Base-by-base conservation (phyloP, 352 stramenopile genomes). In the Pythium biforme region DNA sequence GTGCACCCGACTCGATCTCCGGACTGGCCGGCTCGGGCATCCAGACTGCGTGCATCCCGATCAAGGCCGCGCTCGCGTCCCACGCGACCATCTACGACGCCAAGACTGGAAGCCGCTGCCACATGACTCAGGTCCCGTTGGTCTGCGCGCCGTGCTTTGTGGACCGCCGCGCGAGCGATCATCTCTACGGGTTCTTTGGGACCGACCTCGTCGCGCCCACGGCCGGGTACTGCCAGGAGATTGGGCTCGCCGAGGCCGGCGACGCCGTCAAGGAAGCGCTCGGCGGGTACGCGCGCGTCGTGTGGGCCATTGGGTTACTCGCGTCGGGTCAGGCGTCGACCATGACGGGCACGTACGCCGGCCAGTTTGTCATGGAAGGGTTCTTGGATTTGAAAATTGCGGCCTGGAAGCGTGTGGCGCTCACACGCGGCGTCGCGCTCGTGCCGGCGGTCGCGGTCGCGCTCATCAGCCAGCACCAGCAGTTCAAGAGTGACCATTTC, bases 311-410 rank as follows among this genome's bases (percentile, higher is more conserved):
- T 25, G 96, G 95, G 1, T 72, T 99, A n/a, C 72, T 99, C 27
- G 96, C 96, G 4, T 91, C 96, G 11, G 96, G 96, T 23, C 96
- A 99, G 66, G 95, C 81, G 65, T 94, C 86, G 31, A 98, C 95
- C 22, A 98, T 99, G 87, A 98, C 96, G 4, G 96, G 95, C 26
- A 99, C 96, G 7, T 99, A 98, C 68, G 96, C 96, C 0, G 96
- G 96, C 11, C 96, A 99, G 72, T 98, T 98, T 55, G 94, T 99
- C 23, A 99, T 99, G 95, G 92, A 98, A 75, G 95, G 95, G 0
- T 99, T 99, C 55, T 69, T 98, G 17, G 79, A 97, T 48, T 72
- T 98, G 22, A 80, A 86, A 31, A 59, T 98, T 7, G 79, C 93
- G 4, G 77, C 92, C n/a, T 88, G 82, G 82, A 91, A 91, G 62